Evolutionary conservation across 768 basidiomycete genomes (phyloP), one percentile per base, ranked within the genome.

Genomic region (Serendipita sp.): DNA sequence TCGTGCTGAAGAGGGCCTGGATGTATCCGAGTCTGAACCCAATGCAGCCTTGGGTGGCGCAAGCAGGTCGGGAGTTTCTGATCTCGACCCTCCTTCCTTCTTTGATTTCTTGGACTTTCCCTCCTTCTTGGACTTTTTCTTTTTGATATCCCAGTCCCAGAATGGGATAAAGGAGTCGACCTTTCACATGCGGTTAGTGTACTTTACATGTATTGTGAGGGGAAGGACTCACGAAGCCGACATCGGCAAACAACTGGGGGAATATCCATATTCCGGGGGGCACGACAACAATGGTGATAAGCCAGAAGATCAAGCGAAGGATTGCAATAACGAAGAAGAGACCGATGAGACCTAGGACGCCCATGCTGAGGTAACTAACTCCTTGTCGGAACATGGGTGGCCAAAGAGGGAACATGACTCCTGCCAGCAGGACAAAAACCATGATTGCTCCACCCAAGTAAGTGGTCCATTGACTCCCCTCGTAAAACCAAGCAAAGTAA

Each of bases 331-430:
- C 92, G 72, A 98, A 92, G 78, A 99, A 94, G 65, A 91, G 76
- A 38, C 84, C 94, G 65, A 98, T 82, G 68, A 98, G 79, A 35
- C 88, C 89, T 46, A 99, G 80, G 76, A 93, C 86, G 53, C 76
- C 88, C 65, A 97, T 86, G 69, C 86, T 89, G 68, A 99, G 78
- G 74, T 99, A 99, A 88, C 89, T 97, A 65, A 94, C 95, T 41
- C 95, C 94, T 35, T 94, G 77, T 13, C 95, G 83, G 82, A 99
- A 83, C 70, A 84, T 85, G 58, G 88, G 83, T 1, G 96, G 96
- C 96, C 96, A 99, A 15, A 99, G 81, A 2, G 96, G 96, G 83
- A 96, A 99, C 93, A 99, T 96, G 71, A 97, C 94, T 1, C 90
- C 94, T 3, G 88, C 93, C 47, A 99, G 86, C 79, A 98, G 92